A percentile compares a stretch with the other conserved stretches of the same genome.
These are phyloP conservation scores for Saturnispora ahearnii DNA, from an alignment of 805 yeast genomes.

Conservation along the genomic window DNA sequence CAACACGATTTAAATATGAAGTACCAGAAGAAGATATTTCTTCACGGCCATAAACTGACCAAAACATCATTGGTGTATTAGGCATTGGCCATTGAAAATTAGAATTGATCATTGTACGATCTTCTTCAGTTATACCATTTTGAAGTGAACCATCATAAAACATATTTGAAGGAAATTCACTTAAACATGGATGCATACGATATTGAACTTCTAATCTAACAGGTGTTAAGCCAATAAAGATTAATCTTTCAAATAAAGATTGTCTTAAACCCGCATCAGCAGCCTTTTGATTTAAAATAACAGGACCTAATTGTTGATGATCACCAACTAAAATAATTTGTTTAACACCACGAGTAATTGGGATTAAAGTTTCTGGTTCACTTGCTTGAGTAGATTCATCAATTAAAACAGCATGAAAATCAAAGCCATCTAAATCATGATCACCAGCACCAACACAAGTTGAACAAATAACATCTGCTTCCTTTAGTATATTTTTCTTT, in stretches of 20 bases:
- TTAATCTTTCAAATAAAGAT: conserved; percentile 80
- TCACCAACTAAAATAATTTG: conserved; percentile 88
- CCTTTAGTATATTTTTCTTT: conserved; percentile 39
- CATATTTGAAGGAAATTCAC: conserved; percentile 85
- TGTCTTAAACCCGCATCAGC: conserved; percentile 81
- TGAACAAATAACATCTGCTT: conserved; percentile 74
- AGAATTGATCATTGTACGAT: conserved; percentile 46
- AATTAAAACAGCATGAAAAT: conserved; percentile 71
- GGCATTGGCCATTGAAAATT: conserved; percentile 88
- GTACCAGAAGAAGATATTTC: conserved; percentile 78
- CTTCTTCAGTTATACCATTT: conserved; percentile 78
- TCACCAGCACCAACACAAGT: conserved; percentile 95
- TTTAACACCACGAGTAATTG: conserved; percentile 80
- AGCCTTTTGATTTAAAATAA: conserved; percentile 69
- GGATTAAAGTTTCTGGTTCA: conserved; percentile 86
- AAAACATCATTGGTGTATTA: conserved; percentile 88
- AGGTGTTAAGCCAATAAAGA: conserved; percentile 75
- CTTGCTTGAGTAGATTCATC: conserved; percentile 94
- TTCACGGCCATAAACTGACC: conserved; percentile 85
- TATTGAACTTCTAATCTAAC: conserved; percentile 85
- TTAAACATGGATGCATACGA: conserved; percentile 85
- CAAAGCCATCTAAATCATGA: conserved; percentile 41
- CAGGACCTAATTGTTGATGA: conserved; percentile 93
- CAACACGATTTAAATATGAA: conserved; percentile 75
- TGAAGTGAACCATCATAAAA: conserved; percentile 89